A percentile compares a stretch with the other conserved stretches of the same genome.
These are phyloP conservation scores for Blastocystis sp. DNA, from an alignment of 352 stramenopile species.

Conservation along the genomic window DNA sequence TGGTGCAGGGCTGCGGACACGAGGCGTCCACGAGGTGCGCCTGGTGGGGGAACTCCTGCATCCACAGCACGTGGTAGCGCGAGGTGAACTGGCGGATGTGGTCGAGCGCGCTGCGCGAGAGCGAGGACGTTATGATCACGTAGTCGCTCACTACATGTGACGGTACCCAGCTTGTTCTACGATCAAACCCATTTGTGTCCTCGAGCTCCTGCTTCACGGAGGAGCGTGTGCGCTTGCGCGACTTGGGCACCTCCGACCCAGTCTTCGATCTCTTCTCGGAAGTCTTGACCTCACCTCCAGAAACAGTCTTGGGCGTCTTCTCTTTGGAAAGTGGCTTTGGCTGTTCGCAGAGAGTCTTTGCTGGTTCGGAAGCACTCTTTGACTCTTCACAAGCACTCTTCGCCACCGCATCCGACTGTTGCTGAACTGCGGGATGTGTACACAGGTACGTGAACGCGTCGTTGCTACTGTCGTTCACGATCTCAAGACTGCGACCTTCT, in stretches of 20 bases:
- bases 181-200: not conserved
- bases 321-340: too few relatives aligned
- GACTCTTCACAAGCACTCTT: too few relatives aligned
- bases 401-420: too few relatives aligned
- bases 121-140: slow-evolving; percentile 61
- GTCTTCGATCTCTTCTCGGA: too few relatives aligned
- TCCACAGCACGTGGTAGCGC: slow-evolving; percentile 41
- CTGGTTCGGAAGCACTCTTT: too few relatives aligned
- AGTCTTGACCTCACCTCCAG: too few relatives aligned
- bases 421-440: slow-evolving; percentile 20
- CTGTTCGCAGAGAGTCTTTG: too few relatives aligned
- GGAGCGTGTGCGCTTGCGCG: not conserved
- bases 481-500: slow-evolving; percentile 18
- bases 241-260: not conserved
- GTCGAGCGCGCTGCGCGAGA: slow-evolving; percentile 11
- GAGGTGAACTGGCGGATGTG: slow-evolving; percentile 45
- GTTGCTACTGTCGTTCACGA: slow-evolving; percentile 66
- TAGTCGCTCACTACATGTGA: slow-evolving; percentile 26
- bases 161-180: not conserved
- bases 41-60: slow-evolving; percentile 64
- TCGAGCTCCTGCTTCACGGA: not conserved
- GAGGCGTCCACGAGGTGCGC: slow-evolving; percentile 27
- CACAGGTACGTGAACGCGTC: slow-evolving; percentile 58
- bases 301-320: too few relatives aligned
- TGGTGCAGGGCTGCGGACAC: not conserved